Conservation (phyloP, 2,329 filamentous ascomycete genomes). For the Elsinoe arachidis region DNA sequence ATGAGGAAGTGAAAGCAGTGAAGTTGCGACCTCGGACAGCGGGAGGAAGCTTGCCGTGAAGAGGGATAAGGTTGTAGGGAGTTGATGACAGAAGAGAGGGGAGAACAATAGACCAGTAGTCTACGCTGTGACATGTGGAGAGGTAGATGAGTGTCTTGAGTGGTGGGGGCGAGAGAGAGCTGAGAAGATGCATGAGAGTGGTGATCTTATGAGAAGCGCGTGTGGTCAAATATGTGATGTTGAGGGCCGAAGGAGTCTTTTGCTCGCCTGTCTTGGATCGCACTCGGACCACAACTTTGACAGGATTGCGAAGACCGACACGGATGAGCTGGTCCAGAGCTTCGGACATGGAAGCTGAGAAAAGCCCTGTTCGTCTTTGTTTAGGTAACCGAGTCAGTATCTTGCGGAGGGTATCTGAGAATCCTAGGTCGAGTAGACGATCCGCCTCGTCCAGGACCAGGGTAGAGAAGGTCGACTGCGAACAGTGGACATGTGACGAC, state of each 20-base stretch:
- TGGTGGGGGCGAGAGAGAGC: conserved; percentile 56
- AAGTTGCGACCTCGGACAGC: conserved; percentile 87
- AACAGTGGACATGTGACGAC: conserved; percentile 78
- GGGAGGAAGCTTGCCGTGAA: conserved; percentile 87
- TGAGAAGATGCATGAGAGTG: conserved; percentile 60
- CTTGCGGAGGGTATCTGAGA: conserved; percentile 80
- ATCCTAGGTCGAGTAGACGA: conserved; percentile 82
- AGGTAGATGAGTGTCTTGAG: conserved; percentile 86
- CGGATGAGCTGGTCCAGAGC: conserved; percentile 88
- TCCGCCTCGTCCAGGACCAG: conserved; percentile 94
- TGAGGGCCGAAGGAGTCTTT: conserved; percentile 81
- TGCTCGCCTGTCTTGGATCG: conserved; percentile 72
- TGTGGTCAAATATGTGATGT: conserved; percentile 74
- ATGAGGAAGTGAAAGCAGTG: conserved; percentile 64
- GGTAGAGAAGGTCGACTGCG: conserved; percentile 81
- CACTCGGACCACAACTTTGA: conserved; percentile 90
- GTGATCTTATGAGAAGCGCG: conserved; percentile 75
- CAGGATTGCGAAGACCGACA: conserved; percentile 84
- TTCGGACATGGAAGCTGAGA: conserved; percentile 92
- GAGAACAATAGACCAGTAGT: conserved; percentile 81
- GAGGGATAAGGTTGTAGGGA: conserved; percentile 50
- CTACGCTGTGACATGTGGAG: conserved; percentile 87
- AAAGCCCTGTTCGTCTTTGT: conserved; percentile 84
- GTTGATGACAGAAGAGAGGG: conserved; percentile 54
- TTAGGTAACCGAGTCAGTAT: conserved; percentile 82